Conservation (phyloP, 805 yeast species). For the Yarrowia keelungensis region DNA sequence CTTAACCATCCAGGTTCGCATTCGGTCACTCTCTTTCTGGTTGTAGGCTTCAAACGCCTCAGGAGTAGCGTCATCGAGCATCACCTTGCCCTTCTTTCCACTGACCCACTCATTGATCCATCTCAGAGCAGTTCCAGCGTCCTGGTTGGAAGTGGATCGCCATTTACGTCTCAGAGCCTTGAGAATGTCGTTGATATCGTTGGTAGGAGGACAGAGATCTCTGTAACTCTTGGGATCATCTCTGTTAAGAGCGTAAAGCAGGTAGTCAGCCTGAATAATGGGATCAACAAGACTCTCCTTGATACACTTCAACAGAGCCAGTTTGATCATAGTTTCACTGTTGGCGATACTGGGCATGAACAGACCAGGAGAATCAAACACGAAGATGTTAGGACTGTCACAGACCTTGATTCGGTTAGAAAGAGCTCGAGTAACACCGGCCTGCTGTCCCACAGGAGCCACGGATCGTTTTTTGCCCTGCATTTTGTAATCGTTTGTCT, state of each 20-base stretch:
- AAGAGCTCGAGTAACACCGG: conserved; percentile 86
- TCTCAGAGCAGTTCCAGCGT: conserved; percentile 32
- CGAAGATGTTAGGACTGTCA: conserved; percentile 65
- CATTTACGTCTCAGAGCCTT: conserved; percentile 8
- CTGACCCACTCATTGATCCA: conserved; percentile 38
- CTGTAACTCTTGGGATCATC: conserved; percentile 48
- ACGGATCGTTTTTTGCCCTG: conserved; percentile 58
- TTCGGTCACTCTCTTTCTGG: conserved; percentile 29
- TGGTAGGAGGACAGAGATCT: conserved; percentile 69
- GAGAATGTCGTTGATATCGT: conserved; percentile 63
- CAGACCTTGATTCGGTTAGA: conserved; percentile 75
- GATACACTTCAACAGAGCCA: conserved; percentile 78
- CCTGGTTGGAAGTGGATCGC: conserved; percentile 18
- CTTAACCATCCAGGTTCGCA: conserved; percentile 34
- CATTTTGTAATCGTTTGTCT: conserved; percentile 37
- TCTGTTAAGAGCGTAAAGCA: conserved; percentile 71
- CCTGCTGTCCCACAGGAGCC: conserved; percentile 83
- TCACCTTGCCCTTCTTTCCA: conserved; percentile 35
- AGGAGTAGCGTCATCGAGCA: conserved; percentile 20
- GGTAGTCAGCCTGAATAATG: conserved; percentile 82
- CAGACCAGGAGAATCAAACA: conserved; percentile 94
- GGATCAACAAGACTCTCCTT: conserved; percentile 77
- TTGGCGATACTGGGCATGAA: conserved; percentile 75
- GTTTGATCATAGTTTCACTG: conserved; percentile 72
- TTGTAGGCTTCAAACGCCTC: conserved; percentile 26